Percentiles rank a stretch among this genome's conserved stretches.
phyloP scores from a whole-genome alignment of 2,329 filamentous ascomycete genomes.

The Botrytis hyacinthi region DNA sequence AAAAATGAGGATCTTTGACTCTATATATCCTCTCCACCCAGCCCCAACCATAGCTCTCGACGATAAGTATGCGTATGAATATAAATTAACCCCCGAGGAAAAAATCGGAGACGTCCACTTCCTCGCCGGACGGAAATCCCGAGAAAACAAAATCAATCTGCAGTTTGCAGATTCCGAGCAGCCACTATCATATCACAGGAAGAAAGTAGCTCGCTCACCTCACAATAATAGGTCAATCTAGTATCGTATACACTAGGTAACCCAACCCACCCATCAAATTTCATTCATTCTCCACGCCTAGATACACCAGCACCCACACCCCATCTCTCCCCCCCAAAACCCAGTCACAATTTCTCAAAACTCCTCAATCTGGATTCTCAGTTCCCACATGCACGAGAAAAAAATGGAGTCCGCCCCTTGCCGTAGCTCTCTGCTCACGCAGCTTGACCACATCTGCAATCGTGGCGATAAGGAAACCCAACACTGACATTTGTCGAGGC shows the following conservation, averaged over 20 bases:
- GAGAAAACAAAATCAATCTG: neutral
- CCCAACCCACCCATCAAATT: neutral
- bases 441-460: neutral
- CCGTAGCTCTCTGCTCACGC: neutral
- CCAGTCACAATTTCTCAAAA: neutral
- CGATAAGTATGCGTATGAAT: neutral
- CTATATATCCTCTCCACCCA: neutral
- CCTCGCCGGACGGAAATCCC: neutral
- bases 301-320: neutral
- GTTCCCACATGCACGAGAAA: neutral
- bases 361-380: neutral
- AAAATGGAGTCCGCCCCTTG: constrained; percentile 6
- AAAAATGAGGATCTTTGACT: neutral
- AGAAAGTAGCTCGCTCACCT: neutral
- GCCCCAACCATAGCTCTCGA: neutral
- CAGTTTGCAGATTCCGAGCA: neutral
- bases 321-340: neutral
- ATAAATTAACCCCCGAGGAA: neutral
- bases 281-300: neutral
- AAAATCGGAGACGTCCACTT: neutral
- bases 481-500: neutral
- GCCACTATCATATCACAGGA: neutral
- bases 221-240: neutral
- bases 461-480: constrained; percentile 1
- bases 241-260: neutral